These are phyloP conservation scores for Sporothrix variecibatus DNA, from an alignment of 2,329 filamentous ascomycete genomes.

Conservation along the genomic window DNA sequence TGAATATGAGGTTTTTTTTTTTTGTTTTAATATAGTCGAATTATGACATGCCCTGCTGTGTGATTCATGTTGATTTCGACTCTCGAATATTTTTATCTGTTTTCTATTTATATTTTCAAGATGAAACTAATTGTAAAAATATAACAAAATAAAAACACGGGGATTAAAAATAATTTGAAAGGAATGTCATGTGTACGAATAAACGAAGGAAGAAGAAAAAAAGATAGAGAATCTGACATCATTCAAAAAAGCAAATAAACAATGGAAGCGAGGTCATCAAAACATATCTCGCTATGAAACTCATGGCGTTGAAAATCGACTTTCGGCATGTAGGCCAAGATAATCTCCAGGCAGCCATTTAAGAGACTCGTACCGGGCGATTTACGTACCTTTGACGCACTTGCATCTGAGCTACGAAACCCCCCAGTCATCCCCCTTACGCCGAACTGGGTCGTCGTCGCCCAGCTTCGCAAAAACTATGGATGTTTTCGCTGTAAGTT, in stretches of 20 bases:
- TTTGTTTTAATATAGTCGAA: background rate
- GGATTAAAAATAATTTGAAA: too few species aligned
- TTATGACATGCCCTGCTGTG: background rate
- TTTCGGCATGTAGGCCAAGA: slow-evolving; percentile 2
- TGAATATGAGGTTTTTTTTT: background rate
- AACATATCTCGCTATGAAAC: background rate
- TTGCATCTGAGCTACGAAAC: background rate
- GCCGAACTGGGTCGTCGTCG: background rate
- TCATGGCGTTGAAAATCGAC: background rate
- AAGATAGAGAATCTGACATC: background rate
- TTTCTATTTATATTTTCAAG: background rate
- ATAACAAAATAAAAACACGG: too few species aligned
- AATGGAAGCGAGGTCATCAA: background rate
- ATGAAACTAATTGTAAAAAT: too few species aligned
- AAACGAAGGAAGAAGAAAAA: background rate
- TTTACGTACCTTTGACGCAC: background rate
- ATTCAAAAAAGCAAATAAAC: background rate
- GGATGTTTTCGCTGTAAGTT: background rate
- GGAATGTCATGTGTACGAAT: background rate
- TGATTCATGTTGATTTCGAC: background rate
- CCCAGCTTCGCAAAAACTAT: background rate
- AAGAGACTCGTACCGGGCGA: background rate
- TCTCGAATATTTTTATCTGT: background rate
- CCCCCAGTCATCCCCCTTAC: background rate
- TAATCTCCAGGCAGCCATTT: slow-evolving; percentile 11